A percentile compares a stretch with the other conserved stretches of the same genome.
Conservation (phyloP, 73 alveolate species). For the Effrenium voratum region DNA sequence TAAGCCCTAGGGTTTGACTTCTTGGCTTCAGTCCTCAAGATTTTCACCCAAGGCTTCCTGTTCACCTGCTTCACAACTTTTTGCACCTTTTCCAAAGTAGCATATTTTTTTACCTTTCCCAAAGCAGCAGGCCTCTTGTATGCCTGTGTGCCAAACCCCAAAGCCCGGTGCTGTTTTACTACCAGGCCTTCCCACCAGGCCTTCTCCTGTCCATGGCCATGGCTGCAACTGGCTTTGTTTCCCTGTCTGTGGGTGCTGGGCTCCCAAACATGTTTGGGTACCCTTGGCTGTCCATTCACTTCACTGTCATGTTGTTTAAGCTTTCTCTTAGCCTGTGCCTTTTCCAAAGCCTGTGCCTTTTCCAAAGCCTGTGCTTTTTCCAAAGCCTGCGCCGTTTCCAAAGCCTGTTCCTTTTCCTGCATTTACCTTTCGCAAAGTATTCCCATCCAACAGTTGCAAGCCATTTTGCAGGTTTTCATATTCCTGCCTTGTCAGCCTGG, state of each 20-base stretch:
- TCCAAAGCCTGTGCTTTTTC: background rate
- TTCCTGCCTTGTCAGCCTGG: background rate
- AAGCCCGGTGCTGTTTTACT: background rate
- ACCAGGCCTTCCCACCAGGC: too few species aligned
- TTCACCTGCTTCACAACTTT: background rate
- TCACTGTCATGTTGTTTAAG: background rate
- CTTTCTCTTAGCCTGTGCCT: background rate
- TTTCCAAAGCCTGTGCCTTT: background rate
- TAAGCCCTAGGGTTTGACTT: too few species aligned
- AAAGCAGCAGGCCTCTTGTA: background rate
- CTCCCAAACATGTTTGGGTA: background rate
- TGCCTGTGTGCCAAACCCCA: constrained; percentile 4
- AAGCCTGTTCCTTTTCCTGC: background rate
- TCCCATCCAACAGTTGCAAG: background rate
- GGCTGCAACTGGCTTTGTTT: background rate
- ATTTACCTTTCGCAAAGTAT: background rate
- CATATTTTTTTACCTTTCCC: background rate
- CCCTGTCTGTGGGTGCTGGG: background rate
- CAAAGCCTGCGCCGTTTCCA: background rate
- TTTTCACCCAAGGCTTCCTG: background rate
- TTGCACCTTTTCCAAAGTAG: background rate
- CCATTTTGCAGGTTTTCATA: background rate
- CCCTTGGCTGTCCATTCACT: constrained; percentile 22
- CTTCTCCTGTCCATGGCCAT: constrained; percentile 13
- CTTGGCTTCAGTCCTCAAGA: too few species aligned